A percentile compares a stretch with the other conserved stretches of the same genome.
phyloP scores from a whole-genome alignment of 768 basidiomycete species.

The Mycena amicta region DNA sequence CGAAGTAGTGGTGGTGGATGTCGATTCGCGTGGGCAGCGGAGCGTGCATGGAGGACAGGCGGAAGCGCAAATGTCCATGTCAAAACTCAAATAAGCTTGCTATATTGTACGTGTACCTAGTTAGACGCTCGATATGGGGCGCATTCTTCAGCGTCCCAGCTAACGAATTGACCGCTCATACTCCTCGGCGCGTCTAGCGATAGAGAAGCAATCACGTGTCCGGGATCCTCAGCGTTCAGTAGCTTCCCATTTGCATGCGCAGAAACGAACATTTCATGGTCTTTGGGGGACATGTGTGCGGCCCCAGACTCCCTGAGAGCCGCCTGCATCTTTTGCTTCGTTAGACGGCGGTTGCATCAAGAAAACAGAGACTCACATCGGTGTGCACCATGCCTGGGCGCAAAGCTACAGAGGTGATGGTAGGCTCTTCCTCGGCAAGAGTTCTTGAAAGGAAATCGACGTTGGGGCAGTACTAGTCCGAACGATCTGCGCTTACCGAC shows the following conservation, averaged over 20 bases:
- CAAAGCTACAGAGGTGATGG: constrained; percentile 71
- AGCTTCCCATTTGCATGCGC: constrained; percentile 68
- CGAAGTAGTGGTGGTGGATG: constrained; percentile 80
- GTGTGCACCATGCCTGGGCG: constrained; percentile 92
- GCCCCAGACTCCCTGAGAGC: constrained; percentile 53
- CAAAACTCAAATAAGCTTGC: too few species aligned
- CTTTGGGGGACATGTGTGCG: constrained; percentile 53
- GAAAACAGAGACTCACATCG: constrained; percentile 47
- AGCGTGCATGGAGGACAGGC: too few species aligned
- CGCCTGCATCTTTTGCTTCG: constrained; percentile 67
- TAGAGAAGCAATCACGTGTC: constrained; percentile 78
- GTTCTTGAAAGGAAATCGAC: constrained; percentile 54
- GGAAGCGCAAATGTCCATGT: background rate
- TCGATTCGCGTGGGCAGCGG: constrained; percentile 51
- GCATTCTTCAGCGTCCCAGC: constrained; percentile 78
- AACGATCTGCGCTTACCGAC: constrained; percentile 52
- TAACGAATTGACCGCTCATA: constrained; percentile 77
- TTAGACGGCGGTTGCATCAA: background rate
- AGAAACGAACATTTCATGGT: constrained; percentile 59
- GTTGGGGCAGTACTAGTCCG: background rate
- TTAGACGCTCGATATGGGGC: constrained; percentile 44
- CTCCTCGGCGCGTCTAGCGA: constrained; percentile 63
- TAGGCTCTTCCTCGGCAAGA: constrained; percentile 81
- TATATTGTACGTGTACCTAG: too few species aligned
- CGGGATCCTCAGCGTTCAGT: constrained; percentile 72